These are phyloP conservation scores for Kodamaea fungicola DNA, from an alignment of 1,139 yeast genomes.

Conservation along the genomic window DNA sequence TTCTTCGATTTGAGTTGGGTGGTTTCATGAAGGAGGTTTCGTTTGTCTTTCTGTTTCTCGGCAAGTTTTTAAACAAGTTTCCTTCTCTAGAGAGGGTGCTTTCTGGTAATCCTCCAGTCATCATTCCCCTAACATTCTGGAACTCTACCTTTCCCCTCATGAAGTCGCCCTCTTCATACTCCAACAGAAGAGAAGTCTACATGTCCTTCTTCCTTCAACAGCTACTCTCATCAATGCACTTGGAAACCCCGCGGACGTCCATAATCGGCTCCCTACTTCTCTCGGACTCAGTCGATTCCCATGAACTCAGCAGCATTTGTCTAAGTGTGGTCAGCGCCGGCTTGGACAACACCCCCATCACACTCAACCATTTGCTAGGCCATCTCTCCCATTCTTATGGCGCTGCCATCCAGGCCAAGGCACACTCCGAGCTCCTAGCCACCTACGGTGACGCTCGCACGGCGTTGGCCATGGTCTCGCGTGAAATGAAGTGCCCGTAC, in stretches of 20 bases:
- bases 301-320: slow-evolving; percentile 60
- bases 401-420: slow-evolving; percentile 39
- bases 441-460: slow-evolving; percentile 23
- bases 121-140: too few species aligned
- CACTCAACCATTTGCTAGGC: slow-evolving; percentile 58
- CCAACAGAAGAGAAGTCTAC: slow-evolving; percentile 50
- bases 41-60: too few species aligned
- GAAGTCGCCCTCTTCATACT: neutral
- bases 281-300: too few species aligned
- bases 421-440: slow-evolving; percentile 31
- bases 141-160: too few species aligned
- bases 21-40: too few species aligned
- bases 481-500: slow-evolving; percentile 40
- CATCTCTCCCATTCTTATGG: slow-evolving; percentile 56
- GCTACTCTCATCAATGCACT: neutral
- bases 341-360: slow-evolving; percentile 67
- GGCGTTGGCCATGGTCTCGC: slow-evolving; percentile 50
- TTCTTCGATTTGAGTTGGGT: slow-evolving; percentile 32
- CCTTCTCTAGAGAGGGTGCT: too few species aligned
- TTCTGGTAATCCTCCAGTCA: too few species aligned
- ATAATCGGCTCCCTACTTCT: slow-evolving; percentile 40
- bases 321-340: slow-evolving; percentile 81
- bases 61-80: too few species aligned
- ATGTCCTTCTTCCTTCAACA: slow-evolving; percentile 27
- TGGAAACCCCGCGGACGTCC: slow-evolving; percentile 17